Base-by-base conservation (phyloP, 108 stramenopile genomes). In the Schizochytrium sp. region DNA sequence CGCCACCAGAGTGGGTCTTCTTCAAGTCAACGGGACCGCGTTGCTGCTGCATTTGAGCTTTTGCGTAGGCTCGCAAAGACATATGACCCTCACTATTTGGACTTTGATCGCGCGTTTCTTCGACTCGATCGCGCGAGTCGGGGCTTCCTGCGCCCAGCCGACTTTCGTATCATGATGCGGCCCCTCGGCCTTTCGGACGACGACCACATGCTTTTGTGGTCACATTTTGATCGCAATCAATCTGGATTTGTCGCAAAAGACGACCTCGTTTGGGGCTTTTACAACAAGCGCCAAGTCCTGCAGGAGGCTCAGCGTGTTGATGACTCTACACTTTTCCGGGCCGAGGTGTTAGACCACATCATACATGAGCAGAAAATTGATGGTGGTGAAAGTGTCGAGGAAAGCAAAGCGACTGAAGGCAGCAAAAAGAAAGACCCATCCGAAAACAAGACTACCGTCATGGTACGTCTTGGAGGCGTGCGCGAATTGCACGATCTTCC, bases 191-290 rank as follows among this genome's bases (percentile, higher is more conserved):
- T 83, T 18, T 45, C 76, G 28, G 51, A 47, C 8, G 51, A 83
- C 28, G 76, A 83, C 51, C 6, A 8, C 51, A 28, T 1, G 48
- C 45, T 83, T 23, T 45, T 83, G 12, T 83, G 76, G 76, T 47
- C 45, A 45, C 76, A 83, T 4, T 53, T 83, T 53, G 76, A 83
- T 83, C 76, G 76, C 8, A 28, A 83, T 23, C 18, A 34, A 6
- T 53, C 45, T 6, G 76, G 76, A 12, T 83, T 83, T 23, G 51
- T 83, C 16, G 6, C 45, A 6, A 83, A 83, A 23, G 76, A 83
- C 23, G 51, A 47, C 76, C 45, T 83, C 48, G 76, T 83, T 83
- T 83, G 48, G 51, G 76, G 76, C 48, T 83, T 83, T 53, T 83
- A 83, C 51, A 83, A 83, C 28, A 47, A 83, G 3, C 76, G 76